Evolutionary conservation across 139 green algal genomes (phyloP).

Genomic region (Chlorella sp.): DNA sequence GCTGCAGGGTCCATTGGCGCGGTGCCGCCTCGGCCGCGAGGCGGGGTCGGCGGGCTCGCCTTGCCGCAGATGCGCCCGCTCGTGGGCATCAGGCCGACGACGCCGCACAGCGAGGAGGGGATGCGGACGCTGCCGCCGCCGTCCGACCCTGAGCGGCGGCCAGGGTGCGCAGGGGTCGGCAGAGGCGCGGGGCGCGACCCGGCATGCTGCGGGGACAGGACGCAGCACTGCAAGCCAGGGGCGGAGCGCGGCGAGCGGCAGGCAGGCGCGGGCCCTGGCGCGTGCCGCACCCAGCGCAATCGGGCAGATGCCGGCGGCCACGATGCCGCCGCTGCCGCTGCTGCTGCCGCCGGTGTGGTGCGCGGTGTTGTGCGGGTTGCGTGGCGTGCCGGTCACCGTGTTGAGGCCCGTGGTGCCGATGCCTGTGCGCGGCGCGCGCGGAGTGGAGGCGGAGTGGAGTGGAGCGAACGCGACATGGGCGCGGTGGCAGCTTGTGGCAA

Average conservation of each 20-base stretch:
- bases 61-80: background rate
- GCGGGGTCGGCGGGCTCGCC: too few species aligned
- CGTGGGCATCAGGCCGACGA: conserved; percentile 79
- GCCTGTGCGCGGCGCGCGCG: conserved; percentile 21
- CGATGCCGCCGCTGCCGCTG: conserved; percentile 61
- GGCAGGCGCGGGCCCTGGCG: too few species aligned
- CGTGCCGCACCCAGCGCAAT: conserved; percentile 71
- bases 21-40: too few species aligned
- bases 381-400: conserved; percentile 44
- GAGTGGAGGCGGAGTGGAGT: too few species aligned
- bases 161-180: too few species aligned
- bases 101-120: conserved; percentile 78
- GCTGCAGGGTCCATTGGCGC: too few species aligned
- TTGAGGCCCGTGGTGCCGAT: conserved; percentile 58
- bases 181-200: too few species aligned
- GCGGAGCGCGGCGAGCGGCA: too few species aligned
- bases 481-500: too few species aligned
- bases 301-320: conserved; percentile 75
- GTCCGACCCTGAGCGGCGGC: conserved; percentile 74
- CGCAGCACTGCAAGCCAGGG: background rate
- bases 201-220: background rate
- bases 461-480: too few species aligned
- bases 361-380: conserved; percentile 62
- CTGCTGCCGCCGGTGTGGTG: conserved; percentile 62
- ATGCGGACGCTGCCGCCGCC: conserved; percentile 84